Conservation (phyloP, 106 monocot genomes). For the Phalaenopsis aphrodite region DNA sequence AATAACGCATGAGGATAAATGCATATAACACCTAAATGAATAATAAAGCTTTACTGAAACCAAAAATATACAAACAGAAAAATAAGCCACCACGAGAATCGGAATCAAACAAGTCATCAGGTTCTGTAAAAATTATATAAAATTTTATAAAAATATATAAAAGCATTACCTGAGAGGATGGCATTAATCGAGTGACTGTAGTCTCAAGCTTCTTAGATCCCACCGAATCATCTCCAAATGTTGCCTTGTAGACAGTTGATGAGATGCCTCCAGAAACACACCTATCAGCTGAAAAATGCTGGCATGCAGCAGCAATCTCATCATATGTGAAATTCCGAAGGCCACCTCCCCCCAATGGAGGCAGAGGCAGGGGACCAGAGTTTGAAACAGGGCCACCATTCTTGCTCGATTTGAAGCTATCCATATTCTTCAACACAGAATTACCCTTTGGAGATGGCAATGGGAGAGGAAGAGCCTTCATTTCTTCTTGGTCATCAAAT, state of each 20-base stretch:
- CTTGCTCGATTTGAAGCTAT: conserved; percentile 64
- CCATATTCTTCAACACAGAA: conserved; percentile 37
- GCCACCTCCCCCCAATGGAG: conserved; percentile 46
- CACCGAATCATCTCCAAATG: conserved; percentile 63
- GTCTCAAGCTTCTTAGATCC: conserved; percentile 60
- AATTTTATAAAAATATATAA: not conserved
- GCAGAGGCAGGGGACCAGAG: conserved; percentile 79
- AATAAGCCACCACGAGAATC: no score
- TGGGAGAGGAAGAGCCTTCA: conserved; percentile 52
- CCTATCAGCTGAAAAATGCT: conserved; percentile 58
- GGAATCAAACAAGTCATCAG: no score
- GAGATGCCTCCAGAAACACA: conserved; percentile 70
- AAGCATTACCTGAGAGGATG: conserved; percentile 54
- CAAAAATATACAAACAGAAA: no score
- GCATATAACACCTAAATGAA: no score
- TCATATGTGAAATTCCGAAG: conserved; percentile 73
- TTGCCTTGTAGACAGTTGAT: conserved; percentile 61
- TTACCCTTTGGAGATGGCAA: conserved; percentile 45
- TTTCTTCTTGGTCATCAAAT: conserved; percentile 58
- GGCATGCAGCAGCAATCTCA: conserved; percentile 72
- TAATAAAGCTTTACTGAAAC: no score
- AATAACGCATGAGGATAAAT: no score
- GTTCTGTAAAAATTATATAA: no score
- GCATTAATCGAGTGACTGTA: conserved; percentile 44
- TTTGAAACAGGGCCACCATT: conserved; percentile 17